These are phyloP conservation scores for Zygosaccharomyces rouxii DNA, from an alignment of 805 yeast genomes.

Conservation along the genomic window DNA sequence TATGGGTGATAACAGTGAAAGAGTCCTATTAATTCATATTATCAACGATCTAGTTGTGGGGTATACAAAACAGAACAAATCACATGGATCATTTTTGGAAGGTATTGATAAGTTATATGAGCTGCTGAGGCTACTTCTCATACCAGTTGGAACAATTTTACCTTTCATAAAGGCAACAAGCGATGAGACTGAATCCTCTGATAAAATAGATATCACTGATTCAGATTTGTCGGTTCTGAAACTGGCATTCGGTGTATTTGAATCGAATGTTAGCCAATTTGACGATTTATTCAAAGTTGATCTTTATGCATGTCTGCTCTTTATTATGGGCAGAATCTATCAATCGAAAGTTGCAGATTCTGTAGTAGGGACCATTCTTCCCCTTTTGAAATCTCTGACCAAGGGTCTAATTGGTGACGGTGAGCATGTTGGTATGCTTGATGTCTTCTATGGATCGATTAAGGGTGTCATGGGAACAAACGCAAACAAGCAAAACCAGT, in stretches of 20 bases:
- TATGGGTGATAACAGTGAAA: slow-evolving; percentile 50
- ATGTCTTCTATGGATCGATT: slow-evolving; percentile 38
- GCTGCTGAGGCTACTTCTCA: slow-evolving; percentile 61
- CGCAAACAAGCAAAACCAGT: slow-evolving; percentile 33
- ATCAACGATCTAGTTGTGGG: slow-evolving; percentile 51
- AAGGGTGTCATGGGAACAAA: slow-evolving; percentile 22
- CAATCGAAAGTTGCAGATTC: slow-evolving; percentile 39
- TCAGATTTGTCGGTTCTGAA: slow-evolving; percentile 43
- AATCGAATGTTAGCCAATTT: slow-evolving; percentile 59
- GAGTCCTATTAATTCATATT: slow-evolving; percentile 48
- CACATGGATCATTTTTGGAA: slow-evolving; percentile 42
- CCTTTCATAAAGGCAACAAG: slow-evolving; percentile 55
- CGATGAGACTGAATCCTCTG: slow-evolving; percentile 1
- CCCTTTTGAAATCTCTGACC: slow-evolving; percentile 46
- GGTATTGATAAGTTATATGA: slow-evolving; percentile 82
- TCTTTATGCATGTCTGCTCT: slow-evolving; percentile 64
- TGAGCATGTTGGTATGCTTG: slow-evolving; percentile 29
- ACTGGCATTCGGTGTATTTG: slow-evolving; percentile 47
- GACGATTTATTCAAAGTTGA: slow-evolving; percentile 69
- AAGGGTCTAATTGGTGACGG: slow-evolving; percentile 29
- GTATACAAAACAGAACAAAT: slow-evolving; percentile 28
- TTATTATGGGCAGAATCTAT: slow-evolving; percentile 54
- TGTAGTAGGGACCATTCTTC: slow-evolving; percentile 49
- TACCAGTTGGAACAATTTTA: slow-evolving; percentile 54
- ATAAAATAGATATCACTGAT: slow-evolving; percentile 9